Evolutionary conservation across 2,329 filamentous ascomycete species (phyloP).

Genomic region (Lasiodiplodia gonubiensis): DNA sequence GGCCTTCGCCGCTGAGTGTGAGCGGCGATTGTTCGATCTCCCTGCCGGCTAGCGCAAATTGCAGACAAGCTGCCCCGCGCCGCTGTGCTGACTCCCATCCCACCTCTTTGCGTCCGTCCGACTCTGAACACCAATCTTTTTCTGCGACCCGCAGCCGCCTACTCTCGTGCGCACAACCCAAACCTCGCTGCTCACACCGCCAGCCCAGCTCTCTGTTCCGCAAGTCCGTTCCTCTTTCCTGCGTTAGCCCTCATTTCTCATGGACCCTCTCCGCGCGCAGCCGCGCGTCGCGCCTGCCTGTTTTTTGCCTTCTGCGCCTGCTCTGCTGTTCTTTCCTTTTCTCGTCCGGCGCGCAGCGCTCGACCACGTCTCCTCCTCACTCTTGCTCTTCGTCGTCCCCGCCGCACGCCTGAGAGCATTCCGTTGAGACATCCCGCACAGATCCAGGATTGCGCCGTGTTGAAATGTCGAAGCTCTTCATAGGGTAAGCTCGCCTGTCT

Average conservation of each 20-base stretch:
- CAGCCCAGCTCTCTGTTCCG: constrained; percentile 14
- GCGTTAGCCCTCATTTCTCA: constrained; percentile 1
- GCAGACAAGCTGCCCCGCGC: constrained; percentile 22
- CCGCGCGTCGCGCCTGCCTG: constrained; percentile 21
- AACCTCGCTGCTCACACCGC: constrained; percentile 11
- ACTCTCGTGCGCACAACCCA: constrained; percentile 4
- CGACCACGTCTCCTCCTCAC: background rate
- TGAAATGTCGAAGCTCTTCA: constrained; percentile 91
- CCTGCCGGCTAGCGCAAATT: constrained; percentile 25
- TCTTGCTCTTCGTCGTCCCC: background rate
- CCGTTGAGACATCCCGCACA: constrained; percentile 20
- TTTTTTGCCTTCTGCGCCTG: constrained; percentile 20
- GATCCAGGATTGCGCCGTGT: constrained; percentile 17
- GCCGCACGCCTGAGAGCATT: constrained; percentile 9
- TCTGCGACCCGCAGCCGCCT: constrained; percentile 9
- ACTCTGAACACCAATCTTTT: constrained; percentile 27
- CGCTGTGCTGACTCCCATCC: constrained; percentile 24
- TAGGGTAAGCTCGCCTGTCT: constrained; percentile 69
- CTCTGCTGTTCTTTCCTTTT: constrained; percentile 17
- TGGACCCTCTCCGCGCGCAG: constrained; percentile 9
- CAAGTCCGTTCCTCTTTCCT: constrained; percentile 24
- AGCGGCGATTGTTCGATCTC: constrained; percentile 24
- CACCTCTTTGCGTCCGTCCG: constrained; percentile 21
- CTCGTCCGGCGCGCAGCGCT: constrained; percentile 1
- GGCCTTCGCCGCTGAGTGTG: constrained; percentile 24